Base-by-base conservation (phyloP, 2,329 filamentous ascomycete species). In the Aspergillus sp. region DNA sequence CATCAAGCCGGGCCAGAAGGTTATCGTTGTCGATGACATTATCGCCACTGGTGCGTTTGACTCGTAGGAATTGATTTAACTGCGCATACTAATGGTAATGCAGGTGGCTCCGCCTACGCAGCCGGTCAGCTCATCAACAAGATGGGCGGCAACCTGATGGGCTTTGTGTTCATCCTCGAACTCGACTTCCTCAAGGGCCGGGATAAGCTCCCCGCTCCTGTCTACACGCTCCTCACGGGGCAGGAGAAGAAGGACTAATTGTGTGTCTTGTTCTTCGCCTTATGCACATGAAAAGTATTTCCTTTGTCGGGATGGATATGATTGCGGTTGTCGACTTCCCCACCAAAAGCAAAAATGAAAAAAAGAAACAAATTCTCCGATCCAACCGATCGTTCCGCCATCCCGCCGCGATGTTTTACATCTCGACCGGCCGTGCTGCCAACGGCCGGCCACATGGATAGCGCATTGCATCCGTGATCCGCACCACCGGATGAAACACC, bases 91-190 rank as follows among this genome's bases (percentile, higher is more conserved):
- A 30, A 30, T 30, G 22, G 10, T 30, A 30, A 30, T 32, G 49
- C 59, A 96, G 93, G 93, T 75, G 94, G 94, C 64, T 96, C 91
- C 60, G 94, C 94, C 51, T 84, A 84, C 59, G 94, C 93, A 55
- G 93, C 91, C 17, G 91, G 89, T 58, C 83, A 89, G 57, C 87
- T 99, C 54, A 89, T 97, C 64, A 81, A 86, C 71, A 85, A 95
- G 74, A 84, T 95, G 60, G 90, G 91, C 61, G 94, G 92, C 60
- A 80, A 84, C n/a, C 79, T 97, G 44, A 75, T 96, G 53, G 93
- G 90, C 63, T 97, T 89, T 76, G 78, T 96, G 58, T 99, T 99
- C 79, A 89, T 99, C 66, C 88, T 97, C 71, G 93, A 97, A 75
- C 87, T 99, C 59, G 87, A 91, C 64, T 93, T 94, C 75, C 84